Conservation (phyloP, 1,284 basidiomycete species). For the Mrakiaceae sp. region DNA sequence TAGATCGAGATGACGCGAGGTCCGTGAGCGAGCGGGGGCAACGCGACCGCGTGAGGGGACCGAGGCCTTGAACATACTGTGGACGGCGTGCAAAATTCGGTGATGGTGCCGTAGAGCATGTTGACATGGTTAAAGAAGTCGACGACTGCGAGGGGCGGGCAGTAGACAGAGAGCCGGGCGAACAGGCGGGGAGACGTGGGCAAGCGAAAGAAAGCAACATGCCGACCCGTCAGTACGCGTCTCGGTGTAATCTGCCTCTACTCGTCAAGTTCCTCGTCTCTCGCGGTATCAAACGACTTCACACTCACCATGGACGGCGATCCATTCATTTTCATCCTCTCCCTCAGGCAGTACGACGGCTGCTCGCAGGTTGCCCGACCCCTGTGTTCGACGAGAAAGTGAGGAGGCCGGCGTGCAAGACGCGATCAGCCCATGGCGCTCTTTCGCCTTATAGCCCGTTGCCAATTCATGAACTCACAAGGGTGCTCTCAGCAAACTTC, state of each 20-base stretch:
- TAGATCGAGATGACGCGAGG: too few species aligned
- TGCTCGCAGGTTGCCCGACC: conserved; percentile 79
- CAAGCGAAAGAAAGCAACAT: neutral
- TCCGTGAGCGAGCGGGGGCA: too few species aligned
- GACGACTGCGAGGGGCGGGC: conserved; percentile 48
- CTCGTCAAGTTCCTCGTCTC: too few species aligned
- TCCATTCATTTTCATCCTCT: conserved; percentile 90
- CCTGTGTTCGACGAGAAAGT: conserved; percentile 39
- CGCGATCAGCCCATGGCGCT: too few species aligned
- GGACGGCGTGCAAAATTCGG: conserved; percentile 88
- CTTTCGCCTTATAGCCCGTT: neutral
- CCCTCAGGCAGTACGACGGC: conserved; percentile 88
- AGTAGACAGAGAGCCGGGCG: neutral
- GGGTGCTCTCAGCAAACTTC: conserved; percentile 91
- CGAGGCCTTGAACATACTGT: conserved; percentile 45
- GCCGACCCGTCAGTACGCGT: too few species aligned
- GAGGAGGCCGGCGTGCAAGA: neutral
- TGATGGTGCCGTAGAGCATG: conserved; percentile 91
- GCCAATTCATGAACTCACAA: conserved; percentile 42
- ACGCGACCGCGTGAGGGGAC: too few species aligned
- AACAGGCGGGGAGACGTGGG: neutral
- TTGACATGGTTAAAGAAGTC: conserved; percentile 95
- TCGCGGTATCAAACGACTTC: neutral
- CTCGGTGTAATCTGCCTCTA: too few species aligned
- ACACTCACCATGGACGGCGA: conserved; percentile 83